Evolutionary conservation across 805 yeast genomes (phyloP), one percentile per base, ranked within the genome.

Genomic region (Kodamaea lidongshanica): DNA sequence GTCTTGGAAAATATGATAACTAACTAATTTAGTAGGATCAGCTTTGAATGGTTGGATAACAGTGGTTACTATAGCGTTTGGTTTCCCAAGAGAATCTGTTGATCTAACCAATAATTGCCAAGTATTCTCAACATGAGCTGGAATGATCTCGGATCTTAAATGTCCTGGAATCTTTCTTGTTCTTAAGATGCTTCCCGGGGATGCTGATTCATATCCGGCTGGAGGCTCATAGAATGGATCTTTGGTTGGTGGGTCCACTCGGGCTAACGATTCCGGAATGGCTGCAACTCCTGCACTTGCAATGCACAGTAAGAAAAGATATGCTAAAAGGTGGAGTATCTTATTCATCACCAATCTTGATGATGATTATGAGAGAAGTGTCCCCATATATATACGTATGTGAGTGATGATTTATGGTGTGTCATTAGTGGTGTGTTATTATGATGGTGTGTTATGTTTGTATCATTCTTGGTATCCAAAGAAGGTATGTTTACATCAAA

Each of bases 1-100:
- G 36, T 54, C 58, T 34, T 54, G 44, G 10, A 50, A 51, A 6
- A 39, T 34, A 33, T 50, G 54, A 29, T 50, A 52, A 15, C 50
- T 40, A 4, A 51, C 30, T 4, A 54, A 30, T 30, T 47, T 49
- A 6, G 40, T 27, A 3, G 46, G 37, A 30, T 50, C 45, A 11
- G 51, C 45, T 33, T 52, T 51, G 24, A 25, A 41, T 7, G 59
- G 59, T 33, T 49, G 48, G 12, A 54, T 39, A 5, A 54, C 31
- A 1, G 57, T 52, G 9, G 56, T 32, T 2, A 50, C 47, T 16
- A 46, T 34, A 3, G 48, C 52, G 4, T 40, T 32, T 7, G 56
- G 43, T 21, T 48, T 42, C 3, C 56, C 56, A 23, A 38, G 33
- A 2, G 47, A 26, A 27, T 51, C 56, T 4, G 25, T 20, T 3